Evolutionary conservation across 768 basidiomycete species (phyloP).

Genomic region (Chalciporus chontae): DNA sequence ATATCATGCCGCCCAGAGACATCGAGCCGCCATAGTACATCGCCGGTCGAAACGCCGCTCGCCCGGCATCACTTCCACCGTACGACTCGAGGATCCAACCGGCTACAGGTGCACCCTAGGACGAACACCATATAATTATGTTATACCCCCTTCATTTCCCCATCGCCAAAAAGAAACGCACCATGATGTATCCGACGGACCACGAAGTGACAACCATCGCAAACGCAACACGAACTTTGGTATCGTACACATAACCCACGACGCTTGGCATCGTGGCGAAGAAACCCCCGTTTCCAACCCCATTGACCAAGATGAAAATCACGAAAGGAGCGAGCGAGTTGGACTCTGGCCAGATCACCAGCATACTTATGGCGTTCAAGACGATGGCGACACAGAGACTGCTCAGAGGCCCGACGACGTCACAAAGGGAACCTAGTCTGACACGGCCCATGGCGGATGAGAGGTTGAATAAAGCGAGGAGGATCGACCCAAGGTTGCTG

Average conservation of each 20-base stretch:
- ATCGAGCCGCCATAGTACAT: conserved; percentile 30
- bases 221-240: conserved; percentile 30
- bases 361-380: conserved; percentile 28
- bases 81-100: conserved; percentile 27
- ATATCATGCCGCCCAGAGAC: conserved; percentile 22
- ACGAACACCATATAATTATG: not conserved
- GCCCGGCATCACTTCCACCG: conserved; percentile 20
- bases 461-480: conserved; percentile 34
- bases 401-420: conserved; percentile 29
- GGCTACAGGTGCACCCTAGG: conserved; percentile 29
- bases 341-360: conserved; percentile 29
- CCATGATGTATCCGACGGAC: conserved; percentile 28
- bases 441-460: conserved; percentile 33
- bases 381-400: conserved; percentile 26
- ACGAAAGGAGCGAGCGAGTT: conserved; percentile 24
- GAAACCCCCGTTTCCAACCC: conserved; percentile 32
- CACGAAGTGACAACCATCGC: conserved; percentile 34
- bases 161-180: conserved; percentile 2
- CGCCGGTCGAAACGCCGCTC: conserved; percentile 25
- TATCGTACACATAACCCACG: conserved; percentile 27
- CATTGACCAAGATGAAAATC: conserved; percentile 26
- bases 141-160: no score
- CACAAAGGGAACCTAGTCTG: conserved; percentile 27
- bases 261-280: conserved; percentile 33
- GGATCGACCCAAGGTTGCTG: conserved; percentile 20